These are phyloP conservation scores for Ceratonia siliqua DNA, from an alignment of 306 rosid genomes.

Conservation along the genomic window DNA sequence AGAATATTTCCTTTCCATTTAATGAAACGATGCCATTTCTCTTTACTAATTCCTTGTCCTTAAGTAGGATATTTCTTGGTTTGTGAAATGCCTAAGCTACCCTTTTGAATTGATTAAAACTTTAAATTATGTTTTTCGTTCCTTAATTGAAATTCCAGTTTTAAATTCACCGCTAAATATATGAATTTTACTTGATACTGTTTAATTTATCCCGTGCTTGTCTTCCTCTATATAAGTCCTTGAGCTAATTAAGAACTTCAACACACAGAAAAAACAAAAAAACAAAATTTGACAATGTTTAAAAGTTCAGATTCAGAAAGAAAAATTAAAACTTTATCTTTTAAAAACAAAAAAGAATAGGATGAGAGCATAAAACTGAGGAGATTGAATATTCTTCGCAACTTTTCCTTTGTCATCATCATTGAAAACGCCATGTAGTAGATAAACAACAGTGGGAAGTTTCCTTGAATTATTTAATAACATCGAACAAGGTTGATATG, in stretches of 20 bases:
- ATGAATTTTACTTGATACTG: too few species aligned
- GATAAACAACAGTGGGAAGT: not conserved
- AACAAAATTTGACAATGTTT: not conserved
- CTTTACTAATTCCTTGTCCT: not conserved
- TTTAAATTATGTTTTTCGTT: too few species aligned
- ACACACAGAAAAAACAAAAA: too few species aligned
- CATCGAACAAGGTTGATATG: not conserved
- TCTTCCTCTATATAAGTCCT: too few species aligned
- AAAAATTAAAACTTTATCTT: not conserved
- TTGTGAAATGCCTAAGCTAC: too few species aligned
- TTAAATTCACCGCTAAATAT: too few species aligned
- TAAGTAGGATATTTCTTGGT: too few species aligned
- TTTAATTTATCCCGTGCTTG: too few species aligned
- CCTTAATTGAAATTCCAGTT: too few species aligned
- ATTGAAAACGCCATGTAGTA: not conserved
- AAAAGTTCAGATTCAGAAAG: not conserved
- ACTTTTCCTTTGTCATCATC: not conserved
- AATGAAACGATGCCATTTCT: not conserved
- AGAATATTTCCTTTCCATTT: not conserved
- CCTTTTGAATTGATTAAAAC: too few species aligned
- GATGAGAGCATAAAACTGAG: not conserved
- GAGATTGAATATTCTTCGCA: not conserved
- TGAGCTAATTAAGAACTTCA: not conserved
- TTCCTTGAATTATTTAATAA: not conserved
- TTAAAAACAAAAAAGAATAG: not conserved